A percentile compares a stretch with the other conserved stretches of the same genome.
phyloP scores from a whole-genome alignment of 331 rosid genomes.

The Phaseolus coccineus region DNA sequence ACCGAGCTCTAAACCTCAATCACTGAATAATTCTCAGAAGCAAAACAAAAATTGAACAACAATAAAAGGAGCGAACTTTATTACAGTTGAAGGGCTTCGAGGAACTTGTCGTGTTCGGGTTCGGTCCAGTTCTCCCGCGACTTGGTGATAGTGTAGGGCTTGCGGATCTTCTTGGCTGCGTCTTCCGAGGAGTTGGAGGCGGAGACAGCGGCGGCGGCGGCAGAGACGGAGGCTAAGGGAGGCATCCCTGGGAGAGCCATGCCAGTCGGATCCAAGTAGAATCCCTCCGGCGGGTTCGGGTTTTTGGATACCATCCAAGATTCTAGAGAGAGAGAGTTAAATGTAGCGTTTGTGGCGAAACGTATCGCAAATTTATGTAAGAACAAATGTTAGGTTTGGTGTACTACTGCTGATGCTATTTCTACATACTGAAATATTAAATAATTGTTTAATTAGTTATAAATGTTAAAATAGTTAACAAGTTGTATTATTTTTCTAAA shows the following conservation, averaged over 20 bases:
- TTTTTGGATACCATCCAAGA: slow-evolving; percentile 75
- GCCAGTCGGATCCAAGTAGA: slow-evolving; percentile 71
- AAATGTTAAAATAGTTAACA: no score
- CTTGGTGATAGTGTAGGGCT: slow-evolving; percentile 95
- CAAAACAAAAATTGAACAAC: neutral
- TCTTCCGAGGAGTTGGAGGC: slow-evolving; percentile 63
- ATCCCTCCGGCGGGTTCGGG: slow-evolving; percentile 76
- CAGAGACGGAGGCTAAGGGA: slow-evolving; percentile 57
- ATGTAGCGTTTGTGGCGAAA: neutral
- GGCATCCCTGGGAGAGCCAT: slow-evolving; percentile 65
- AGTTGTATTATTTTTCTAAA: no score
- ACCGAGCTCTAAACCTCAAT: slow-evolving; percentile 12
- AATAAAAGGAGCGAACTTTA: neutral
- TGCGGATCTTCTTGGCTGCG: slow-evolving; percentile 76
- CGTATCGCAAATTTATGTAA: slow-evolving; percentile 1
- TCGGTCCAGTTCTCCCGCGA: slow-evolving; percentile 97
- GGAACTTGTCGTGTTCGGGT: slow-evolving; percentile 97
- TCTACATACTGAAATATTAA: neutral
- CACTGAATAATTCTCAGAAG: slow-evolving; percentile 9
- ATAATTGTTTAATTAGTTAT: neutral
- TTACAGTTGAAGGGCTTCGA: slow-evolving; percentile 97
- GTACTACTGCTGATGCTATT: neutral
- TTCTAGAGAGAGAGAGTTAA: slow-evolving; percentile 24
- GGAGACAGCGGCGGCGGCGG: slow-evolving; percentile 49
- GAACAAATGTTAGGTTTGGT: neutral